These are phyloP conservation scores for Amphirosellinia nigrospora DNA, from an alignment of 495 filamentous ascomycete genomes.

Conservation along the genomic window DNA sequence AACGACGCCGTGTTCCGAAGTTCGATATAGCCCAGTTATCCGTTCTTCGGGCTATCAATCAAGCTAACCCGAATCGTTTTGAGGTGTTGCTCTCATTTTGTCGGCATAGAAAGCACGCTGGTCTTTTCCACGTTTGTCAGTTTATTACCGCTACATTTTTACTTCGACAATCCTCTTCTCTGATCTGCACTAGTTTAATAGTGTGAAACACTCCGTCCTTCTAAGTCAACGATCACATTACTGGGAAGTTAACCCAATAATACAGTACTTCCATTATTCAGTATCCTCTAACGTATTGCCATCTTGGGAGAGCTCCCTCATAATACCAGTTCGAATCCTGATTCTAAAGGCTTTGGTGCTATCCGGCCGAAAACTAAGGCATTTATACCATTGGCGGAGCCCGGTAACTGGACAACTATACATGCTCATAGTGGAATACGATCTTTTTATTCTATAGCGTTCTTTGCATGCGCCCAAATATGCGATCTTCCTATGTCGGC, in stretches of 20 bases:
- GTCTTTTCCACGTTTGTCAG: neutral
- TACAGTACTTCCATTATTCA: neutral
- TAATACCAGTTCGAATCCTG: neutral
- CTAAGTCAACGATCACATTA: neutral
- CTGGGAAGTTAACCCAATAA: neutral
- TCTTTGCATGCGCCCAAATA: neutral
- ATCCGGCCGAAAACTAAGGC: neutral
- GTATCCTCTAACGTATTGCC: neutral
- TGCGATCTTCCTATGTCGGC: neutral
- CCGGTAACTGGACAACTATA: neutral
- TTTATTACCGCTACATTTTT: neutral
- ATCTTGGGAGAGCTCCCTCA: neutral
- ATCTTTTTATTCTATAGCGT: neutral
- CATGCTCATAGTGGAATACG: neutral
- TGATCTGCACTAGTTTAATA: neutral
- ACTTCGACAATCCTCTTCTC: neutral
- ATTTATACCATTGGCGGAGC: neutral
- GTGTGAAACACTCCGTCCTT: neutral
- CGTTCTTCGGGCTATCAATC: neutral
- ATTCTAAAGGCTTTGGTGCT: neutral
- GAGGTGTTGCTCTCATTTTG: neutral
- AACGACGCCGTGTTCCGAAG: neutral
- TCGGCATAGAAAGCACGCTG: neutral
- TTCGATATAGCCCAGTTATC: neutral
- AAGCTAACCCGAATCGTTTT: neutral